A percentile compares a stretch with the other conserved stretches of the same genome.
Conservation (phyloP, 768 basidiomycete genomes). For the Boletus subparvulus region DNA sequence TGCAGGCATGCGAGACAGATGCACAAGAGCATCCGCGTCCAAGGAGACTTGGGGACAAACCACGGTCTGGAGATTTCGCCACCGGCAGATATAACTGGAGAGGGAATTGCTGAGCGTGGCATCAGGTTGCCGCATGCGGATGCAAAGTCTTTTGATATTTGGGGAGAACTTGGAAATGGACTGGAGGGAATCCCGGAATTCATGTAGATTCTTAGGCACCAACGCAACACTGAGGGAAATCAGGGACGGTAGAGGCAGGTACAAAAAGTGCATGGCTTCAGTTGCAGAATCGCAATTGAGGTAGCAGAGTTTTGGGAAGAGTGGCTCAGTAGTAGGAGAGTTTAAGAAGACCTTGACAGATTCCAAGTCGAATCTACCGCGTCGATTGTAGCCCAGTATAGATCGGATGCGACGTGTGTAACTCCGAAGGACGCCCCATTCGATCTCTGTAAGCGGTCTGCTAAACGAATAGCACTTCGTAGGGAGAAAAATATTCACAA, state of each 20-base stretch:
- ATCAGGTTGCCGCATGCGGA: neutral
- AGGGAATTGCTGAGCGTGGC: neutral
- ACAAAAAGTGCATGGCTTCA: neutral
- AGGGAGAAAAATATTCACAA: neutral
- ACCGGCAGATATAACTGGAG: neutral
- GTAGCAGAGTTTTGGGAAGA: neutral
- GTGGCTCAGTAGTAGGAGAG: neutral
- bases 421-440: neutral
- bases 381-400: neutral
- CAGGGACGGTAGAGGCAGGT: neutral
- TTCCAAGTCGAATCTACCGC: neutral
- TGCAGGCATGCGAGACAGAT: conserved; percentile 1
- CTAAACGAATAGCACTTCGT: neutral
- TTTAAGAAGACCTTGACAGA: neutral
- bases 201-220: neutral
- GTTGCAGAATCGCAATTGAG: neutral
- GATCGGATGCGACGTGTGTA: neutral
- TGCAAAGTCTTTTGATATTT: neutral
- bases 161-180: neutral
- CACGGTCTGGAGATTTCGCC: neutral
- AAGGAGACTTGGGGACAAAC: neutral
- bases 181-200: neutral
- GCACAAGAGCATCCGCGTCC: neutral
- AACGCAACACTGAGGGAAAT: neutral
- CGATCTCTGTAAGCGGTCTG: neutral